Evolutionary conservation across 192 early-diverging fungal genomes (phyloP).

Genomic region (Backusella morwellensis): DNA sequence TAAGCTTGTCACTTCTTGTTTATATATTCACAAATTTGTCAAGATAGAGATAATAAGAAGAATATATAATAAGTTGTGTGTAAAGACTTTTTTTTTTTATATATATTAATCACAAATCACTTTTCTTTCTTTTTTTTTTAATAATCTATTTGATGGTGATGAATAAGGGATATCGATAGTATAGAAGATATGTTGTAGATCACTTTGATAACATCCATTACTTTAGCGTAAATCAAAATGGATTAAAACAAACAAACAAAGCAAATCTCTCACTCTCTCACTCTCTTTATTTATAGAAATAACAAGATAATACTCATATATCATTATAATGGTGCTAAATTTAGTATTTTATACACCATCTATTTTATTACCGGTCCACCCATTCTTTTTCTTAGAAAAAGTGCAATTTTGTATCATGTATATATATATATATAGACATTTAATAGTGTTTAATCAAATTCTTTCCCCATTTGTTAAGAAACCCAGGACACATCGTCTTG

Average conservation of each 20-base stretch:
- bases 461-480: conserved; percentile 33
- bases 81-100: neutral
- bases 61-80: too few relatives aligned
- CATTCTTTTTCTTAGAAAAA: too few relatives aligned
- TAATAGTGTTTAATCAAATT: conserved; percentile 17
- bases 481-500: conserved; percentile 23
- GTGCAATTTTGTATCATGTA: too few relatives aligned
- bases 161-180: neutral
- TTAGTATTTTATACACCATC: neutral
- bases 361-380: neutral
- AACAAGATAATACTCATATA: too few relatives aligned
- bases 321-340: neutral
- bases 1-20: neutral
- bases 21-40: neutral
- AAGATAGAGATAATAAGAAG: neutral
- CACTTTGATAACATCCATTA: neutral
- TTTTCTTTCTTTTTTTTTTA: neutral
- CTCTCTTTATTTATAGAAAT: neutral
- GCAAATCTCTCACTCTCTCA: neutral
- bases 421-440: neutral
- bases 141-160: neutral
- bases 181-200: neutral
- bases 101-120: neutral
- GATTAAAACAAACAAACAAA: neutral
- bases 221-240: neutral